A percentile compares a stretch with the other conserved stretches of the same genome.
These are phyloP conservation scores for Fraxinus sp. DNA, from an alignment of 305 asterid species.

Conservation along the genomic window DNA sequence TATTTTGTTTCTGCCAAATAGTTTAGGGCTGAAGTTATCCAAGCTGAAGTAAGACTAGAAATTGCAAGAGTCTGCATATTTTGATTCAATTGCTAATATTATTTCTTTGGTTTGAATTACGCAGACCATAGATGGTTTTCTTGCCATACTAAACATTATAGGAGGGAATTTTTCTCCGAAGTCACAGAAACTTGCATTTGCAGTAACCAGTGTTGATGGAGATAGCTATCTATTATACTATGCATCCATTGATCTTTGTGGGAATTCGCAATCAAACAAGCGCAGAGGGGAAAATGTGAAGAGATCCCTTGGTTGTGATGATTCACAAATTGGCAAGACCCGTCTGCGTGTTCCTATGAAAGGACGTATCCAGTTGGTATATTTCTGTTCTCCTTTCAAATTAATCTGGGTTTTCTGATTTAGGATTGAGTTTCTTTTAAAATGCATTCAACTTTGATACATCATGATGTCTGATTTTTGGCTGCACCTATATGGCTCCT, in stretches of 20 bases:
- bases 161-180: constrained; percentile 80
- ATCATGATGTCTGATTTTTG: not conserved
- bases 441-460: not conserved
- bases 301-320: constrained; percentile 33
- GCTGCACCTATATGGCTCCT: constrained; percentile 4
- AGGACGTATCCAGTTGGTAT: constrained; percentile 84
- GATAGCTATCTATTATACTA: constrained; percentile 66
- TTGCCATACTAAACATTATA: constrained; percentile 65
- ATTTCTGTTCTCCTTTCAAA: constrained; percentile 14
- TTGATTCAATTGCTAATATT: not conserved
- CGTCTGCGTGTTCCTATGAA: constrained; percentile 74
- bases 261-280: constrained; percentile 42
- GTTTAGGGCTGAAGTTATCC: not conserved
- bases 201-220: constrained; percentile 74
- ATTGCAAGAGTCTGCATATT: not conserved
- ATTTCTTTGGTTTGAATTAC: constrained; percentile 18
- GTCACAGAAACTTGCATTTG: constrained; percentile 77
- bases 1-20: constrained; percentile 4
- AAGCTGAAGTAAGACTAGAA: not conserved
- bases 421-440: not conserved
- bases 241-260: constrained; percentile 64
- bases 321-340: constrained; percentile 38
- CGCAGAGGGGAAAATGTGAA: constrained; percentile 32
- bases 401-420: constrained; percentile 5
- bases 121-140: constrained; percentile 82